Percentiles rank a stretch among this genome's conserved stretches.
Conservation (phyloP, 2,329 filamentous ascomycete genomes). For the Boeremia exigua region DNA sequence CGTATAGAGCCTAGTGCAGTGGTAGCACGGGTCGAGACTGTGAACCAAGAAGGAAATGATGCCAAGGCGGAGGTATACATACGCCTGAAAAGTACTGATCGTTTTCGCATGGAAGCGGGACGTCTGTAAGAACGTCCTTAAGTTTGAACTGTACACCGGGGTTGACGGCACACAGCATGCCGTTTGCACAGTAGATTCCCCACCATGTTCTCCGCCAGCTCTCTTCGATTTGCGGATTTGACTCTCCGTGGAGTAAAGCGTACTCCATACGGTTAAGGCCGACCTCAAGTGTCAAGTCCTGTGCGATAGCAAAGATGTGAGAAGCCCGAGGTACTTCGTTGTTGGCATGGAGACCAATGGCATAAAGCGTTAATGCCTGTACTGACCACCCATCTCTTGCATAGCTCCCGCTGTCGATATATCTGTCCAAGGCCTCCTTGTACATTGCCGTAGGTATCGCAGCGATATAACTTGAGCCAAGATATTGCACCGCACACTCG, state of each 20-base stretch:
- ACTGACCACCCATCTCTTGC: constrained; percentile 63
- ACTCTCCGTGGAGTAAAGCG: constrained; percentile 67
- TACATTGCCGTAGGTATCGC: constrained; percentile 54
- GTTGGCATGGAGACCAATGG: constrained; percentile 78
- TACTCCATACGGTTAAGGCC: constrained; percentile 75
- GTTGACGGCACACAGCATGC: constrained; percentile 82
- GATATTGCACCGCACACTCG: constrained; percentile 62
- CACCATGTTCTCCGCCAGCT: constrained; percentile 91
- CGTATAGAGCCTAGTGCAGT: background rate
- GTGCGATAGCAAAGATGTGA: constrained; percentile 70
- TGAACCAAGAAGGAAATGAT: constrained; percentile 17
- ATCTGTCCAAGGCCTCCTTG: constrained; percentile 46
- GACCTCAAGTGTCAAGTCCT: constrained; percentile 75
- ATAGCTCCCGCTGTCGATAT: constrained; percentile 40
- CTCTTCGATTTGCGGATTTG: constrained; percentile 75
- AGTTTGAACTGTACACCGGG: constrained; percentile 73
- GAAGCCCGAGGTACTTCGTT: constrained; percentile 73
- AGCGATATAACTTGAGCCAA: constrained; percentile 61
- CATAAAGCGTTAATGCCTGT: constrained; percentile 77
- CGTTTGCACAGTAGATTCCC: constrained; percentile 82
- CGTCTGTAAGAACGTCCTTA: constrained; percentile 70
- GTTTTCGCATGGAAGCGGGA: constrained; percentile 82
- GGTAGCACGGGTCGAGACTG: constrained; percentile 1
- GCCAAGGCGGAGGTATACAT: constrained; percentile 27
- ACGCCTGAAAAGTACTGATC: constrained; percentile 63